Base-by-base conservation (phyloP, 2,329 filamentous ascomycete genomes). In the Trichophyton schoenleinii region DNA sequence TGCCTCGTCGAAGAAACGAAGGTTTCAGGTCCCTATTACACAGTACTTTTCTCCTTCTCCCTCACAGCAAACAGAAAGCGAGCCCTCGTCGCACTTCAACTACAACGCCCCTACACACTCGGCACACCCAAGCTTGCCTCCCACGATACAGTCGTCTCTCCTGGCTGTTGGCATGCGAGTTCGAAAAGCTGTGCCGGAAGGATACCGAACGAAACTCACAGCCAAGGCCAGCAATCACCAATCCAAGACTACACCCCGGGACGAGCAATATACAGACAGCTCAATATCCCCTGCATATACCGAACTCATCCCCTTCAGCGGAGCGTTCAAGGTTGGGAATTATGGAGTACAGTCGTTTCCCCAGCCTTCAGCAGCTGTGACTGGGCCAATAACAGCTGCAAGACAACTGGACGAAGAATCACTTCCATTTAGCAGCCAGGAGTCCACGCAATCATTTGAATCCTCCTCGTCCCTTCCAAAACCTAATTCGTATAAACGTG, bases 101-200 rank as follows among this genome's bases (percentile, higher is more conserved):
- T 76, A 75, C 66, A 69, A 75, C 55, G 67, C 73, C 31, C 63
- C 70, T 55, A 76, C 74, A 34, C 67, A 67, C 66, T 75, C 71
- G 61, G 72, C 66, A 8, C 74, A 77, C 15, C 83, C 84, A 2
- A 68, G 72, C 3, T 78, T 91, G 13, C 85, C 89, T 1, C 74
- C 80, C 25, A 79, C 79, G 6, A 80, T 95, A 36, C 89, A 96
- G 74, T 81, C 91, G 41, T 88, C 88, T 64, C 85, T 97, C n/a
- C 80, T 96, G 48, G 89, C 82, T 68, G 92, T 97, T 65, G 92
- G 92, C 68, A 96, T 96, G 91, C 87, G 92, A 25, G 82, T 97
- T 58, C 87, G 92, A 71, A 97, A 97, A 77, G 88, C 88, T 9
- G 88, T 97, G 6, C 87, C 90, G 0, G 91, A 96, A 72, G 92